phyloP scores from a whole-genome alignment of 805 yeast species.

The Ogataea chonburiensis region DNA sequence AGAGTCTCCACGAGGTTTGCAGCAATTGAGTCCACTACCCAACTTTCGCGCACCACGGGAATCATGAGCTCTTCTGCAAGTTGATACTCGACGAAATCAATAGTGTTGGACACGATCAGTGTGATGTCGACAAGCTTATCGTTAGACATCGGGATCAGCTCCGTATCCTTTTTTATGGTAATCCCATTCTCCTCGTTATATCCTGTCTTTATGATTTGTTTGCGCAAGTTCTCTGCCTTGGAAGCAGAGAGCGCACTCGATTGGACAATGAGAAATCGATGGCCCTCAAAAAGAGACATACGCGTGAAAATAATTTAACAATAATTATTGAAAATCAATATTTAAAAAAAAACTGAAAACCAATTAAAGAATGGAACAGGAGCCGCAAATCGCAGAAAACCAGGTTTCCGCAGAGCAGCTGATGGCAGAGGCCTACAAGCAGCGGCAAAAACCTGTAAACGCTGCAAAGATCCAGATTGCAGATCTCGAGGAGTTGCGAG shows the following conservation, averaged over 20 bases:
- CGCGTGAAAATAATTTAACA: constrained; percentile 5
- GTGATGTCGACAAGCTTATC: constrained; percentile 26
- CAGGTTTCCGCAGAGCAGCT: constrained; percentile 68
- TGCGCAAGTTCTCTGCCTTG: constrained; percentile 15
- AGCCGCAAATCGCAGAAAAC: constrained; percentile 37
- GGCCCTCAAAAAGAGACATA: constrained; percentile 18
- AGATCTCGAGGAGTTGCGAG: constrained; percentile 79
- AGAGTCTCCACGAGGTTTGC: constrained; percentile 45
- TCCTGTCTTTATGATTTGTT: constrained; percentile 21
- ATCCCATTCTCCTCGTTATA: constrained; percentile 15
- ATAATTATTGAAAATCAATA: neutral
- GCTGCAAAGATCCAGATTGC: constrained; percentile 49
- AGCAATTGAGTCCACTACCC: constrained; percentile 53
- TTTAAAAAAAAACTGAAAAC: constrained; percentile 2
- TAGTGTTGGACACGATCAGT: constrained; percentile 52
- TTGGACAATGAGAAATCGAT: constrained; percentile 20
- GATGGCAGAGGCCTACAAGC: constrained; percentile 58
- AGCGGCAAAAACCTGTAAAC: constrained; percentile 40
- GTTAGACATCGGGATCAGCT: constrained; percentile 13
- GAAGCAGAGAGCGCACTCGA: constrained; percentile 14
- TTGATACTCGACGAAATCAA: constrained; percentile 51
- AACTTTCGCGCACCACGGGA: constrained; percentile 61
- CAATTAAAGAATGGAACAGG: constrained; percentile 1
- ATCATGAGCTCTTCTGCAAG: constrained; percentile 52
- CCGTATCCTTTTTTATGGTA: constrained; percentile 16